Evolutionary conservation across 306 rosid species (phyloP).

Genomic region (Casuarina glauca): DNA sequence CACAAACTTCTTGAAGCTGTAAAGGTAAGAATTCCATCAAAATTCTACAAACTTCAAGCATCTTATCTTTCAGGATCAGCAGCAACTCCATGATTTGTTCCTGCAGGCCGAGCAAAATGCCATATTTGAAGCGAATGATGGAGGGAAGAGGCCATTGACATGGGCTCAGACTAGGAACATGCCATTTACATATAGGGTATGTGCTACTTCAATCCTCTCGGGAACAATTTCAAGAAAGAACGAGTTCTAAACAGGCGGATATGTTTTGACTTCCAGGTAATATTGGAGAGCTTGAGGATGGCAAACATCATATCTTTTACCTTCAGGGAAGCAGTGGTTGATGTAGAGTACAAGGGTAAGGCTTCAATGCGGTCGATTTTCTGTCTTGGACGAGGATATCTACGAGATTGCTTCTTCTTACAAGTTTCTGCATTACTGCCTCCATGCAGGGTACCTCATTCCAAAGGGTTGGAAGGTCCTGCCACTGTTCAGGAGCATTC

Average conservation of each 20-base stretch:
- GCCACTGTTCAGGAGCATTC: constrained; percentile 94
- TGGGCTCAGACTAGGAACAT: constrained; percentile 77
- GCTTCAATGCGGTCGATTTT: neutral
- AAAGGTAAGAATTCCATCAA: constrained; percentile 35
- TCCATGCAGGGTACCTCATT: constrained; percentile 66
- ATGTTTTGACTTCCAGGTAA: constrained; percentile 48
- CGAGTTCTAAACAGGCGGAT: constrained; percentile 10
- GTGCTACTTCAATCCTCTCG: neutral
- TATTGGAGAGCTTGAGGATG: constrained; percentile 87
- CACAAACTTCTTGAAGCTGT: constrained; percentile 72
- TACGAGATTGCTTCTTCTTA: neutral
- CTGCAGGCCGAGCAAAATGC: constrained; percentile 74
- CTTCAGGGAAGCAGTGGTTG: constrained; percentile 85
- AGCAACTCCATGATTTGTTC: constrained; percentile 5
- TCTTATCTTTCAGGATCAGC: neutral
- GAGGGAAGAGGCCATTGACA: constrained; percentile 58
- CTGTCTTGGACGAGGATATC: neutral
- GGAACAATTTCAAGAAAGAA: constrained; percentile 13
- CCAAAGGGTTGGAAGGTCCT: constrained; percentile 99
- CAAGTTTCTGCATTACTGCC: constrained; percentile 20
- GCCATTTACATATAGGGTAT: constrained; percentile 64
- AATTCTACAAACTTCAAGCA: constrained; percentile 22
- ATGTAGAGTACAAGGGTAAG: constrained; percentile 78
- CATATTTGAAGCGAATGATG: constrained; percentile 54
- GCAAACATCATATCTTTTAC: constrained; percentile 87